A percentile compares a stretch with the other conserved stretches of the same genome.
Evolutionary conservation across 2,329 filamentous ascomycete species (phyloP).

Genomic region (Cytospora leucostoma): DNA sequence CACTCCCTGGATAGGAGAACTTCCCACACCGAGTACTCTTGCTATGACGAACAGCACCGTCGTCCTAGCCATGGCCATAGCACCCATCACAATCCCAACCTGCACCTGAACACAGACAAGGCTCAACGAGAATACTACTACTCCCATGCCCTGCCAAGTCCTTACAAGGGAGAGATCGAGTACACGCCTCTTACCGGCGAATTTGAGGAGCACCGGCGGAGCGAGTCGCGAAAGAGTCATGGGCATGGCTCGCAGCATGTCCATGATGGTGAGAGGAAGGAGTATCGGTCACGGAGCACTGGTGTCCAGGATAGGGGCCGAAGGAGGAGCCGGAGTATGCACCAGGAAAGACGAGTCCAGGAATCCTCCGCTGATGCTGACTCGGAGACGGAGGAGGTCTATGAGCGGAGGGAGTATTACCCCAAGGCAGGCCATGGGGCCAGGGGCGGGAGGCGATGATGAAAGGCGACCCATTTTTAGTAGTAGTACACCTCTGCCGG

Average conservation of each 20-base stretch:
- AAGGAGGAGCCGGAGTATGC: slow-evolving; percentile 23
- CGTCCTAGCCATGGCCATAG: slow-evolving; percentile 18
- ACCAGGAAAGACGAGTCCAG: slow-evolving; percentile 21
- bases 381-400: slow-evolving; percentile 20
- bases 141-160: slow-evolving; percentile 24
- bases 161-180: slow-evolving; percentile 26
- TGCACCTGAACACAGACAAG: slow-evolving; percentile 24
- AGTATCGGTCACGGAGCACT: slow-evolving; percentile 21
- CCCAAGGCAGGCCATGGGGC: not conserved
- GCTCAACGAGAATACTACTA: slow-evolving; percentile 26
- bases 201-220: slow-evolving; percentile 17
- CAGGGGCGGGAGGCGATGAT: slow-evolving; percentile 6
- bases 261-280: not conserved
- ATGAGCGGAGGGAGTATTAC: slow-evolving; percentile 16
- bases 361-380: slow-evolving; percentile 18
- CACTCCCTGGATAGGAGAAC: slow-evolving; percentile 20
- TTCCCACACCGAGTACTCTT: slow-evolving; percentile 5
- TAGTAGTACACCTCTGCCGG: not conserved
- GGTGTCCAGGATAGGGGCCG: slow-evolving; percentile 24
- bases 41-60: slow-evolving; percentile 20
- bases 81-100: slow-evolving; percentile 14
- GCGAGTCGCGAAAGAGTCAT: not conserved
- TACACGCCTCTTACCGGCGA: slow-evolving; percentile 21
- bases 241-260: not conserved
- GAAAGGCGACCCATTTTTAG: not conserved